Conservation (phyloP, 2,329 filamentous ascomycete genomes). For the Rosellinia necatrix region DNA sequence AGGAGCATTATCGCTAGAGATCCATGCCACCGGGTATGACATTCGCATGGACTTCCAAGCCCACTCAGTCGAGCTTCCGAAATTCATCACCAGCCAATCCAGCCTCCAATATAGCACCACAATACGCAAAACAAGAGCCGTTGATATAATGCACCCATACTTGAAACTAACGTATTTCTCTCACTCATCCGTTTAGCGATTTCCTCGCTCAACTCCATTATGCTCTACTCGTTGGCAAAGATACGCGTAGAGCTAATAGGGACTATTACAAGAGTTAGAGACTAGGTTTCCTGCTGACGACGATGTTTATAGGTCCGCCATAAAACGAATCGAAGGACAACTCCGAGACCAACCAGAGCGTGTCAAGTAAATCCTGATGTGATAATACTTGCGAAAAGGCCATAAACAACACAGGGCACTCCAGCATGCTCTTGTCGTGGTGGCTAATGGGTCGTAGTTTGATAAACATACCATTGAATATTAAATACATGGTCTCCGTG, state of each 20-base stretch:
- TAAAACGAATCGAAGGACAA: slow-evolving; percentile 50
- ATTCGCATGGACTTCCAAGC: no score
- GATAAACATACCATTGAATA: slow-evolving; percentile 43
- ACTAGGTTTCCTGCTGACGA: slow-evolving; percentile 33
- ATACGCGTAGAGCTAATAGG: no score
- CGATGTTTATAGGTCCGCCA: slow-evolving; percentile 46
- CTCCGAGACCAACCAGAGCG: slow-evolving; percentile 36
- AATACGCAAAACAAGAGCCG: slow-evolving; percentile 29
- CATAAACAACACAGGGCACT: slow-evolving; percentile 44
- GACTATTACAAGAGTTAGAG: slow-evolving; percentile 39
- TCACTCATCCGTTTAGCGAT: slow-evolving; percentile 38
- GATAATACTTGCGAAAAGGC: slow-evolving; percentile 46
- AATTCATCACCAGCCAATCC: no score
- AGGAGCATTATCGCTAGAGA: no score
- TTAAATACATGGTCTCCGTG: slow-evolving; percentile 42
- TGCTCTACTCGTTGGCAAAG: no score
- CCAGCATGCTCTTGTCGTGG: slow-evolving; percentile 48
- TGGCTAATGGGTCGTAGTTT: slow-evolving; percentile 34
- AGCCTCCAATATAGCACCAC: no score
- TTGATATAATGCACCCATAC: slow-evolving; percentile 44
- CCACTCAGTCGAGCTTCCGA: no score
- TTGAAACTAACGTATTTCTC: no score
- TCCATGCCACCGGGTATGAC: no score
- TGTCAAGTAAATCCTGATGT: slow-evolving; percentile 46
- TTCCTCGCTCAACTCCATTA: slow-evolving; percentile 47